These are phyloP conservation scores for Metschnikowia sp. DNA, from an alignment of 805 yeast genomes.

Conservation along the genomic window DNA sequence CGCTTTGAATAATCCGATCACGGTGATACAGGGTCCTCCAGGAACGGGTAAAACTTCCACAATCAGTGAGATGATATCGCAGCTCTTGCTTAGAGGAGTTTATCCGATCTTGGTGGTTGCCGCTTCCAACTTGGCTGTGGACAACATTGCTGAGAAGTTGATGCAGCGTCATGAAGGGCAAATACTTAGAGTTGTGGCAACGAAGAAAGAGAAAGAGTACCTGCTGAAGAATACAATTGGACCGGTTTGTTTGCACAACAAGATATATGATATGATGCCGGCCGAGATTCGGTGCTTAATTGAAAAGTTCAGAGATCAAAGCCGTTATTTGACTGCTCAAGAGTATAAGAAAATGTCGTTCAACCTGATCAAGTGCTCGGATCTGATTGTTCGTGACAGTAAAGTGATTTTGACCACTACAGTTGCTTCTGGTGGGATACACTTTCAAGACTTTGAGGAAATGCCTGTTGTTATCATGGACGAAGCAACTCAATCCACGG, in stretches of 20 bases:
- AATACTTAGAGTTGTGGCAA: neutral
- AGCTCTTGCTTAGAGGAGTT: constrained; percentile 56
- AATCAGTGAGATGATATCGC: constrained; percentile 82
- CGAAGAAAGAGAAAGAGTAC: neutral
- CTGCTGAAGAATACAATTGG: neutral
- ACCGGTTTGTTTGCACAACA: neutral
- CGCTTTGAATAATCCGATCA: constrained; percentile 10
- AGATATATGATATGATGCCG: neutral
- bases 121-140: constrained; percentile 93
- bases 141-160: constrained; percentile 76
- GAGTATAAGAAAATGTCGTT: no score
- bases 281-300: no score
- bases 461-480: constrained; percentile 69
- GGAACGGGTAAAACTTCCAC: constrained; percentile 91
- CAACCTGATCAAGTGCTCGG: no score
- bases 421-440: constrained; percentile 81
- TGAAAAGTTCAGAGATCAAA: no score
- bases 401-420: constrained; percentile 85
- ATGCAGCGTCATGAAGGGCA: constrained; percentile 34
- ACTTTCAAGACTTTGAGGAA: constrained; percentile 59
- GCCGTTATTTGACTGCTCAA: no score
- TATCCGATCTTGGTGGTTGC: constrained; percentile 82
- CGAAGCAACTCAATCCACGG: constrained; percentile 91
- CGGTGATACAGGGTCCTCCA: constrained; percentile 80
- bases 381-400: constrained; percentile 39